Percentiles rank a stretch among this genome's conserved stretches.
These are phyloP conservation scores for Multifurca ochricompacta DNA, from an alignment of 768 basidiomycete species.

Conservation along the genomic window DNA sequence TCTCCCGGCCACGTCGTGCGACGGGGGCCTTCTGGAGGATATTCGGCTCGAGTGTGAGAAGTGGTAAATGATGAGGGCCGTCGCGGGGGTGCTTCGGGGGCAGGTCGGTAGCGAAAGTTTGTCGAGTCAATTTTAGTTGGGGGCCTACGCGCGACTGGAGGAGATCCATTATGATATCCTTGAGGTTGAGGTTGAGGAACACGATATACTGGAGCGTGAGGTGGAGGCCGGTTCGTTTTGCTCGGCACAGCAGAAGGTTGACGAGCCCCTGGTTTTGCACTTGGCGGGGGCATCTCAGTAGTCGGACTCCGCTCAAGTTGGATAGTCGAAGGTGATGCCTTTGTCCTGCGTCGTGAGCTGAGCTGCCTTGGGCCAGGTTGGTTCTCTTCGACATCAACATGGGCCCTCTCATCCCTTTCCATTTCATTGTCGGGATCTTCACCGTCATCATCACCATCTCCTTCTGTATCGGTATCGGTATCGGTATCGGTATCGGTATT, in stretches of 20 bases:
- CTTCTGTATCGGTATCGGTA: not conserved
- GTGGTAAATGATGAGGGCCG: not conserved
- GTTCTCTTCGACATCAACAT: not conserved
- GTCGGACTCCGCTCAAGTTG: not conserved
- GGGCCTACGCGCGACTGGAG: not conserved
- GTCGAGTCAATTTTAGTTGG: not conserved
- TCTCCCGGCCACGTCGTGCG: slow-evolving; percentile 4
- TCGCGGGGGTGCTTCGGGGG: not conserved
- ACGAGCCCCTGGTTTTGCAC: not conserved
- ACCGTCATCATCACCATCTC: not conserved
- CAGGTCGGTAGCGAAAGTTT: not conserved
- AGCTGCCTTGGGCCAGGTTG: not conserved
- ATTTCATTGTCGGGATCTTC: not conserved
- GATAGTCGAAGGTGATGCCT: not conserved
- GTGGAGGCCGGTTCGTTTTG: not conserved
- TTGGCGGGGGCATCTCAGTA: not conserved
- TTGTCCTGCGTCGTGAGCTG: not conserved
- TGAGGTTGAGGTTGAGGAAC: too few species aligned
- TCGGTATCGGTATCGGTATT: not conserved
- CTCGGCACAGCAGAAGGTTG: not conserved
- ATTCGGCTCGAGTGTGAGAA: not conserved
- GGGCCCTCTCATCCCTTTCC: not conserved
- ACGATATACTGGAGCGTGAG: not conserved
- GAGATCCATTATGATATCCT: not conserved
- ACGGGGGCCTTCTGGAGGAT: not conserved